These are phyloP conservation scores for Aspergillus novoparasiticus DNA, from an alignment of 2,329 filamentous ascomycete species.

Conservation along the genomic window DNA sequence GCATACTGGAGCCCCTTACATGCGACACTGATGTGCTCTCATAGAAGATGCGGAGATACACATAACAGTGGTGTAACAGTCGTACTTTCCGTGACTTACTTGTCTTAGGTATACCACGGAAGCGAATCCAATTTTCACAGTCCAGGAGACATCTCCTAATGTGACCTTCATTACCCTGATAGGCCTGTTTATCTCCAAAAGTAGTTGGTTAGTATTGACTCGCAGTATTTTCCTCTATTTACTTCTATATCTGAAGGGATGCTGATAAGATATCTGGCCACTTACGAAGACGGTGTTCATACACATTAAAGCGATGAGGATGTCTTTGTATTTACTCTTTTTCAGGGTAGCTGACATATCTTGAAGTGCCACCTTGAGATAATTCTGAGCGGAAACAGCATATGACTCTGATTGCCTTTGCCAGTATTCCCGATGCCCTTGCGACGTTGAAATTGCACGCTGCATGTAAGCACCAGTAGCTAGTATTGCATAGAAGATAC, in stretches of 20 bases:
- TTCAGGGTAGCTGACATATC: conserved; percentile 39
- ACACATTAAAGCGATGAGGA: conserved; percentile 49
- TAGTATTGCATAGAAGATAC: conserved; percentile 44
- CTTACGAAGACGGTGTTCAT: conserved; percentile 41
- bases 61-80: conserved; percentile 53
- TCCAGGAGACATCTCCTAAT: conserved; percentile 45
- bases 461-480: conserved; percentile 50
- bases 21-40: conserved; percentile 37
- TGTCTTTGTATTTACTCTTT: conserved; percentile 47
- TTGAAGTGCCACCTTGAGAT: conserved; percentile 37
- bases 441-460: conserved; percentile 28
- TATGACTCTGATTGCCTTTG: conserved; percentile 34
- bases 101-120: conserved; percentile 39
- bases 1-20: neutral
- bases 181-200: conserved; percentile 16
- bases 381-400: conserved; percentile 33
- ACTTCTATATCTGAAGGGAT: neutral
- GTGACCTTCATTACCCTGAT: conserved; percentile 37
- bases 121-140: conserved; percentile 48
- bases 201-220: neutral
- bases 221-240: neutral
- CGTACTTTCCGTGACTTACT: conserved; percentile 47
- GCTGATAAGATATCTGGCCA: neutral
- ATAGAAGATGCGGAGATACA: conserved; percentile 49
- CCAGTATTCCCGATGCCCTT: conserved; percentile 28